Percentiles rank a stretch among this genome's conserved stretches.
phyloP scores from a whole-genome alignment of 805 yeast species.

The Candida quercuum region DNA sequence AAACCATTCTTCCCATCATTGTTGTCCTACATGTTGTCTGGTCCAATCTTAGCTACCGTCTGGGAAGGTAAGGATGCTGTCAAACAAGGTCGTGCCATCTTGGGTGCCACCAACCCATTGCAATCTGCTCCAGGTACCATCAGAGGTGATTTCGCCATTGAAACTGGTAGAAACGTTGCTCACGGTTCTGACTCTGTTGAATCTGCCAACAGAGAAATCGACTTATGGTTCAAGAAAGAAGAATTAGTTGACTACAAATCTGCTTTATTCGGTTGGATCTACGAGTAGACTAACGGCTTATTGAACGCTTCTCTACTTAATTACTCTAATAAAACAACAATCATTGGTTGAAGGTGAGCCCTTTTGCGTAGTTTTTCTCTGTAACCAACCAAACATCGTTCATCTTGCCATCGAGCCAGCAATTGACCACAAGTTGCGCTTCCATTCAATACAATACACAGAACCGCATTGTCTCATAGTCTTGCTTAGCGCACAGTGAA shows the following conservation, averaged over 20 bases:
- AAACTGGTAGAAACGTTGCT: slow-evolving; percentile 98
- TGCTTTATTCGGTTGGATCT: slow-evolving; percentile 81
- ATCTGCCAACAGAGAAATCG: slow-evolving; percentile 93
- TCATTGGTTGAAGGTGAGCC: too few species aligned
- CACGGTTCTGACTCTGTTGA: slow-evolving; percentile 99
- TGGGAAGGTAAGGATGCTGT: slow-evolving; percentile 99
- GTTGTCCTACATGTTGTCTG: slow-evolving; percentile 93
- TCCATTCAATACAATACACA: too few species aligned
- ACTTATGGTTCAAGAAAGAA: slow-evolving; percentile 96
- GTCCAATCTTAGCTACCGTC: slow-evolving; percentile 98
- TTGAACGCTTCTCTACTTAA: too few species aligned
- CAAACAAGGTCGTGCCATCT: slow-evolving; percentile 94
- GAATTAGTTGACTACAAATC: slow-evolving; percentile 92
- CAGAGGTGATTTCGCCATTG: slow-evolving; percentile 98
- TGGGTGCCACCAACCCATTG: slow-evolving; percentile 99
- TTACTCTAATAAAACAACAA: too few species aligned
- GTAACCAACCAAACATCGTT: too few species aligned
- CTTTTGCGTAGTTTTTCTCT: too few species aligned
- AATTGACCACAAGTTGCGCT: too few species aligned
- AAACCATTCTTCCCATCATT: slow-evolving; percentile 99
- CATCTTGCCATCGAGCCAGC: too few species aligned
- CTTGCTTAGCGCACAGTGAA: too few species aligned
- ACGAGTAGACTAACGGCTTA: slow-evolving; percentile 62
- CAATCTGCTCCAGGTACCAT: slow-evolving; percentile 98
- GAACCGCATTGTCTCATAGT: too few species aligned